A percentile compares a stretch with the other conserved stretches of the same genome.
These are phyloP conservation scores for Helichrysum umbraculigerum DNA, from an alignment of 129 eudicot genomes.

Conservation along the genomic window DNA sequence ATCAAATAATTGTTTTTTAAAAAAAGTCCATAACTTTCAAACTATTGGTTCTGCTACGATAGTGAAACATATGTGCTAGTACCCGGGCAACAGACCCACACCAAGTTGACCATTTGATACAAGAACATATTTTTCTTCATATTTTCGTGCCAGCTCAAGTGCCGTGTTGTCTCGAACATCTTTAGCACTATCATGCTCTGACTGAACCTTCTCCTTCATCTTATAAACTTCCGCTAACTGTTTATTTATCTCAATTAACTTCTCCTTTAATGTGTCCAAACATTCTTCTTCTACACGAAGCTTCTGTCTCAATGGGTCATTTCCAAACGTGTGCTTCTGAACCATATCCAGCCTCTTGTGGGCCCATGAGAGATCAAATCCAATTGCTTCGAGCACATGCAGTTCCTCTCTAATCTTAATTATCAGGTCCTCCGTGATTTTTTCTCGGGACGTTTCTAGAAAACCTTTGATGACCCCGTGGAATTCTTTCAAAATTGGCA, in stretches of 20 bases:
- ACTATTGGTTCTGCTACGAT: neutral
- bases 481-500: neutral
- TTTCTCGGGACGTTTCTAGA: neutral
- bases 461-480: neutral
- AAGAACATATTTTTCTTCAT: neutral
- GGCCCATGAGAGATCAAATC: constrained; percentile 22
- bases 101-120: neutral
- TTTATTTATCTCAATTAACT: neutral
- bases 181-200: neutral
- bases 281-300: neutral
- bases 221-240: constrained; percentile 3
- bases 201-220: neutral
- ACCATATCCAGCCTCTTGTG: constrained; percentile 11
- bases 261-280: neutral
- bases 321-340: neutral
- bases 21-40: neutral
- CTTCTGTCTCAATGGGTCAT: neutral
- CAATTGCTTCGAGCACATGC: neutral
- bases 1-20: no score
- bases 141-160: neutral
- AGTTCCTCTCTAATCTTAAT: neutral
- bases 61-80: neutral
- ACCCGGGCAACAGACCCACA: neutral
- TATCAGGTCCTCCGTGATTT: neutral
- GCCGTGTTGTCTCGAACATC: constrained; percentile 1